A percentile compares a stretch with the other conserved stretches of the same genome.
phyloP scores from a whole-genome alignment of 225 moss, liverwort and hornwort genomes.

The Antitrichia curtipendula region DNA sequence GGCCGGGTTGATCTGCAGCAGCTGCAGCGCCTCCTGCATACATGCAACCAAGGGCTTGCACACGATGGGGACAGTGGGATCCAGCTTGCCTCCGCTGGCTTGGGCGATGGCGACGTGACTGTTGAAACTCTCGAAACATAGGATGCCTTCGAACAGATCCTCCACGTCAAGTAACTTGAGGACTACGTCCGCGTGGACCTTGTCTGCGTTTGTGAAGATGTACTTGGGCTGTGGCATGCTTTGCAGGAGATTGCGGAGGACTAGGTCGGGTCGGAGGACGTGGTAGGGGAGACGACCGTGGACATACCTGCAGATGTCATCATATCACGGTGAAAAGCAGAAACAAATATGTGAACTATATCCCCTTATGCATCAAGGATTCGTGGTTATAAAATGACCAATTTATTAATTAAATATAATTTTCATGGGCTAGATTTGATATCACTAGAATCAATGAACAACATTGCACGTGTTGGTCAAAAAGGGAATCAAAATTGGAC shows the following conservation, averaged over 20 bases:
- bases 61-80: constrained; percentile 5
- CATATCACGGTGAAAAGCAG: background rate
- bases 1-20: constrained; percentile 23
- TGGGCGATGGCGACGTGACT: constrained; percentile 14
- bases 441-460: background rate
- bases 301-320: constrained; percentile 1
- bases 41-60: constrained; percentile 38
- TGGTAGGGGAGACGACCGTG: constrained; percentile 53
- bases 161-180: constrained; percentile 34
- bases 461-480: background rate
- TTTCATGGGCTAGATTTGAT: background rate
- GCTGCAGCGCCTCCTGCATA: constrained; percentile 33
- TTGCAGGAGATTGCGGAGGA: constrained; percentile 36
- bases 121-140: constrained; percentile 46
- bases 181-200: constrained; percentile 25
- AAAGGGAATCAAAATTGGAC: background rate
- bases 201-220: constrained; percentile 55
- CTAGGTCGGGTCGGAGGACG: constrained; percentile 28
- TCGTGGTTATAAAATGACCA: background rate
- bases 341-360: background rate
- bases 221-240: constrained; percentile 52
- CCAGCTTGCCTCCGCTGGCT: background rate
- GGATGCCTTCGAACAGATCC: constrained; percentile 40
- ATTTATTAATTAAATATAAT: background rate
- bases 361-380: background rate